phyloP scores from a whole-genome alignment of 1,139 yeast species.

The Blastobotrys persicus region DNA sequence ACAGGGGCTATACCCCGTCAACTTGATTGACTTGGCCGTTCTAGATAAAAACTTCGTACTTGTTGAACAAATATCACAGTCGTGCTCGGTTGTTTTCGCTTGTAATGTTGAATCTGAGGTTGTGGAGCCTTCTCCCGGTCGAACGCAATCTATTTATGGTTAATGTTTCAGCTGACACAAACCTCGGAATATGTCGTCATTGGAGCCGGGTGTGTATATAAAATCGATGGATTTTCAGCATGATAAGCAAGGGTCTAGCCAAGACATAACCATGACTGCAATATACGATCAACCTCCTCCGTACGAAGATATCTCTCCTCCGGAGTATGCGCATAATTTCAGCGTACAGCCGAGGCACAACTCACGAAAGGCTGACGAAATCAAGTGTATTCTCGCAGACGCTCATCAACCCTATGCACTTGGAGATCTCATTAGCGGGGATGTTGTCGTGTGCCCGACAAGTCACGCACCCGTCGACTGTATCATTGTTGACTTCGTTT shows the following conservation, averaged over 20 bases:
- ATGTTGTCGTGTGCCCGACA: constrained; percentile 1
- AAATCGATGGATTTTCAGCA: neutral
- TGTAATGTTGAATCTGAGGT: no score
- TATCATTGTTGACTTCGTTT: constrained; percentile 1
- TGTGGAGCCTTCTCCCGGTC: no score
- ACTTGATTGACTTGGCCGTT: no score
- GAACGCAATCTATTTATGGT: neutral
- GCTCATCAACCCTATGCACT: neutral
- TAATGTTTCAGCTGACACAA: neutral
- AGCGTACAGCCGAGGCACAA: neutral
- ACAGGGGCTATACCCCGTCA: no score
- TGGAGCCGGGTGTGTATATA: neutral
- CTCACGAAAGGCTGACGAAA: neutral
- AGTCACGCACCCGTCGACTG: neutral
- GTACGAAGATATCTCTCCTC: constrained; percentile 1
- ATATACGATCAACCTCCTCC: constrained; percentile 1
- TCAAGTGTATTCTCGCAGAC: constrained; percentile 2
- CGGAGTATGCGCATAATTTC: constrained; percentile 2
- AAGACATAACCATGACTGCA: neutral
- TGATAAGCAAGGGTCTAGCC: neutral
- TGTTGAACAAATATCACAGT: no score
- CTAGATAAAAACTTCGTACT: no score
- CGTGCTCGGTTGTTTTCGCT: neutral
- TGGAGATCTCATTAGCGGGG: constrained; percentile 2
- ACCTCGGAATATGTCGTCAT: neutral